Percentiles rank a stretch among this genome's conserved stretches.
These are phyloP conservation scores for Tylopilus balloui DNA, from an alignment of 768 basidiomycete species.

Conservation along the genomic window DNA sequence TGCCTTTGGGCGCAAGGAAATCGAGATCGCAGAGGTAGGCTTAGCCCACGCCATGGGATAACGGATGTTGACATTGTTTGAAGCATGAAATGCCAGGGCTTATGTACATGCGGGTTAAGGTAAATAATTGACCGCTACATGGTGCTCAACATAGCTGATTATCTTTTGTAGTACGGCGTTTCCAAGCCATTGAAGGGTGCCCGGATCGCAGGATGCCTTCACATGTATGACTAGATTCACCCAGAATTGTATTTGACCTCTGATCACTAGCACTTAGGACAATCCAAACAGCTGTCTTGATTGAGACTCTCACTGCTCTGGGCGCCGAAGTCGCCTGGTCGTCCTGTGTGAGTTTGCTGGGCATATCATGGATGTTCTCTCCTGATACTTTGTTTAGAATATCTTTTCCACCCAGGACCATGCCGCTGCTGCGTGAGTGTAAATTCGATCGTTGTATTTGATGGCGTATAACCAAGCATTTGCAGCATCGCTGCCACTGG, in stretches of 20 bases:
- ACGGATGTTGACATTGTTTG: conserved; percentile 7
- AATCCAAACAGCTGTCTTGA: conserved; percentile 97
- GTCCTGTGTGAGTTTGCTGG: conserved; percentile 67
- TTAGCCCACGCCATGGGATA: conserved; percentile 13
- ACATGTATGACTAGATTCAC: conserved; percentile 62
- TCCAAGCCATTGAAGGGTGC: conserved; percentile 88
- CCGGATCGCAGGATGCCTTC: conserved; percentile 95
- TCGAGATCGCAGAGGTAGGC: conserved; percentile 94
- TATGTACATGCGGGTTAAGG: conserved; percentile 89
- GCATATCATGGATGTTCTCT: not conserved
- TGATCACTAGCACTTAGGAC: conserved; percentile 57
- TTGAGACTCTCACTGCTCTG: conserved; percentile 92
- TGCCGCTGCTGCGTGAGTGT: conserved; percentile 87
- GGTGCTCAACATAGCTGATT: conserved; percentile 12
- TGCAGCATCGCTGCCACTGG: conserved; percentile 92
- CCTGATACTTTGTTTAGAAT: conserved; percentile 51
- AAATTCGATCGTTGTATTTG: not conserved
- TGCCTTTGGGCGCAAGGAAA: conserved; percentile 99
- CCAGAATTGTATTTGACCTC: not conserved
- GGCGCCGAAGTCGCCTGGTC: conserved; percentile 99
- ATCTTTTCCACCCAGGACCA: conserved; percentile 99
- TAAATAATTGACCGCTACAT: conserved; percentile 27
- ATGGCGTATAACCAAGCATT: conserved; percentile 1
- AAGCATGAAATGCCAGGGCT: conserved; percentile 95
- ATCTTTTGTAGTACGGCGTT: conserved; percentile 57